Conservation (phyloP, 352 stramenopile genomes). For the Globisporangium emineosum region DNA sequence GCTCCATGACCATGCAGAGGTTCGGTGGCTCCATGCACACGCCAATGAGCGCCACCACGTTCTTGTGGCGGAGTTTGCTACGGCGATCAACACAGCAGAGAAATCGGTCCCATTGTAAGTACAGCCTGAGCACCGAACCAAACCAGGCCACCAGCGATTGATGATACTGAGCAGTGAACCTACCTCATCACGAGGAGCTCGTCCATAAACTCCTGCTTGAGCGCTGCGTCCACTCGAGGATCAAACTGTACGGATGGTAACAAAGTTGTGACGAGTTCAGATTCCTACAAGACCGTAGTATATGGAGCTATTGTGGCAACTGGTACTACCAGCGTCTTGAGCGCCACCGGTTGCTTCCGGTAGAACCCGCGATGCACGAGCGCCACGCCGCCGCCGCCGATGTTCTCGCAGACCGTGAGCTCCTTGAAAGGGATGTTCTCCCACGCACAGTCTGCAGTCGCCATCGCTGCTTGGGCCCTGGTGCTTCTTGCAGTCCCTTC, state of each 20-base stretch:
- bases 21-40: constrained; percentile 72
- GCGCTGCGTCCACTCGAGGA: constrained; percentile 69
- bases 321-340: constrained; percentile 82
- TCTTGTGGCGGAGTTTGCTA: constrained; percentile 63
- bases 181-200: constrained; percentile 90
- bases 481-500: no score
- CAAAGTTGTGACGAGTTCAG: not conserved
- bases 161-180: not conserved
- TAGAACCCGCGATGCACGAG: constrained; percentile 87
- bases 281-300: no score
- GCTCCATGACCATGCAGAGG: constrained; percentile 81
- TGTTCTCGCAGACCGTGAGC: constrained; percentile 77
- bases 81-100: not conserved
- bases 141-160: constrained; percentile 22
- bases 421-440: constrained; percentile 79
- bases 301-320: not conserved
- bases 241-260: no score
- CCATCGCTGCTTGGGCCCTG: not conserved
- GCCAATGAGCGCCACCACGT: constrained; percentile 75
- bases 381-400: constrained; percentile 87
- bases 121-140: no score
- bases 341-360: constrained; percentile 59
- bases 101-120: no score
- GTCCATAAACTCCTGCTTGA: constrained; percentile 93
- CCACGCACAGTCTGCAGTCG: constrained; percentile 29